These are phyloP conservation scores for Primulina huaijiensis DNA, from an alignment of 257 asterid species.

Conservation along the genomic window DNA sequence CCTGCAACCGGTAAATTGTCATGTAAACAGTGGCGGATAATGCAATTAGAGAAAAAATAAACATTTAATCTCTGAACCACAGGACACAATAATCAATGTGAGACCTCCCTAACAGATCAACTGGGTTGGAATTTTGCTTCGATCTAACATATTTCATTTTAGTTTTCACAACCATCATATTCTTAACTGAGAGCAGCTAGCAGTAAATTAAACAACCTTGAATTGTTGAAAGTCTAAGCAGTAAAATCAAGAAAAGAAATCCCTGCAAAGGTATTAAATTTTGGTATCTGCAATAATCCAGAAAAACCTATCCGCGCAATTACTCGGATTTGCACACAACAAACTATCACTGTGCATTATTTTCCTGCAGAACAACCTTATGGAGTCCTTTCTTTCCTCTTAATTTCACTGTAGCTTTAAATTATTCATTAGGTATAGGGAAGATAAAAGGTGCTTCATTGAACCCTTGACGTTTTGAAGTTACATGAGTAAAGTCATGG, in stretches of 20 bases:
- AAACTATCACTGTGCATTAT: background rate
- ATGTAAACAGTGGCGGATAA: conserved; percentile 12
- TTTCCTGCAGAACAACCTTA: background rate
- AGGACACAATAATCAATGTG: background rate
- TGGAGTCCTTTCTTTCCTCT: conserved; percentile 7
- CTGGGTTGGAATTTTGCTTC: background rate
- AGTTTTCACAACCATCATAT: conserved; percentile 5
- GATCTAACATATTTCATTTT: conserved; percentile 11
- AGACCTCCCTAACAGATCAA: conserved; percentile 19
- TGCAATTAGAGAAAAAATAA: conserved; percentile 10
- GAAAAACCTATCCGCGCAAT: background rate
- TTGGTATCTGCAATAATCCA: conserved; percentile 6
- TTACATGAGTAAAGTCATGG: conserved; percentile 6
- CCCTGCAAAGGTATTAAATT: conserved; percentile 3
- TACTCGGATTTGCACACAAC: no score
- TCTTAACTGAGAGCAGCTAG: conserved; percentile 2
- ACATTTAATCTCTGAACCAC: conserved; percentile 5
- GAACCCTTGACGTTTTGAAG: background rate
- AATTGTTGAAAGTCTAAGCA: background rate
- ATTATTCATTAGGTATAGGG: conserved; percentile 11
- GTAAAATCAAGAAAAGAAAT: background rate
- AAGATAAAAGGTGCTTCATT: background rate
- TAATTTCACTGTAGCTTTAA: conserved; percentile 7
- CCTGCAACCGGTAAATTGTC: conserved; percentile 31
- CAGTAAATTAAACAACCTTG: conserved; percentile 3